Conservation (phyloP, 2,329 filamentous ascomycete species). For the Chaetothyriales sp. region DNA sequence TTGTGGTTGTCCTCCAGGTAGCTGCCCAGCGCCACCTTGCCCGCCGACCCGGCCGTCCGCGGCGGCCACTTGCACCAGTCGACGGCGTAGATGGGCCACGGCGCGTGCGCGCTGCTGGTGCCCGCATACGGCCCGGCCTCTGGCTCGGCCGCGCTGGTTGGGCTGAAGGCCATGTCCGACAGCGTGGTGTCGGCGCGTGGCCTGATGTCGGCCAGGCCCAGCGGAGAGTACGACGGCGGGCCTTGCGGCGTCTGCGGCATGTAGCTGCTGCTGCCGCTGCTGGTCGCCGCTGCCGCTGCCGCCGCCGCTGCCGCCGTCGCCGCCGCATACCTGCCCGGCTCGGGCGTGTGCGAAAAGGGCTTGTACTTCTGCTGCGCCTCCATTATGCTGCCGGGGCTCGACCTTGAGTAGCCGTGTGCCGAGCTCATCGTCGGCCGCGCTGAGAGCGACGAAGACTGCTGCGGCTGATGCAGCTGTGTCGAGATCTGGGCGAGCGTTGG, state of each 20-base stretch:
- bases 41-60: constrained; percentile 54
- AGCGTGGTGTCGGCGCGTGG: constrained; percentile 72
- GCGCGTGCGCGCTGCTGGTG: constrained; percentile 85
- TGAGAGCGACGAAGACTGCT: constrained; percentile 37
- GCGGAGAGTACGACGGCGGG: constrained; percentile 66
- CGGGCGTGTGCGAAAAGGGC: constrained; percentile 49
- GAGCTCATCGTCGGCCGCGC: constrained; percentile 52
- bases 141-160: constrained; percentile 48
- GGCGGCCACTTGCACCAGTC: constrained; percentile 99
- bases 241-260: constrained; percentile 40
- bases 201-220: constrained; percentile 83
- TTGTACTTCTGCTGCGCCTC: constrained; percentile 46
- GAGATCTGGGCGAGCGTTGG: constrained; percentile 42
- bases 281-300: too few species aligned
- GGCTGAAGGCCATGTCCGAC: constrained; percentile 54
- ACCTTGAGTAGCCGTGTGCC: constrained; percentile 68
- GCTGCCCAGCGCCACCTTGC: constrained; percentile 88
- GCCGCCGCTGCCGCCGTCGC: too few species aligned
- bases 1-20: constrained; percentile 97
- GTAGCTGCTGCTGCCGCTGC: constrained; percentile 31
- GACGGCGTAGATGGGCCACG: constrained; percentile 91
- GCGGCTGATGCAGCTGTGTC: constrained; percentile 25
- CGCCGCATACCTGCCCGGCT: constrained; percentile 48
- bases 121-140: constrained; percentile 50
- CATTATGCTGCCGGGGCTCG: constrained; percentile 54